phyloP scores from a whole-genome alignment of 176 grass and related monocot species.

The Lolium rigidum region DNA sequence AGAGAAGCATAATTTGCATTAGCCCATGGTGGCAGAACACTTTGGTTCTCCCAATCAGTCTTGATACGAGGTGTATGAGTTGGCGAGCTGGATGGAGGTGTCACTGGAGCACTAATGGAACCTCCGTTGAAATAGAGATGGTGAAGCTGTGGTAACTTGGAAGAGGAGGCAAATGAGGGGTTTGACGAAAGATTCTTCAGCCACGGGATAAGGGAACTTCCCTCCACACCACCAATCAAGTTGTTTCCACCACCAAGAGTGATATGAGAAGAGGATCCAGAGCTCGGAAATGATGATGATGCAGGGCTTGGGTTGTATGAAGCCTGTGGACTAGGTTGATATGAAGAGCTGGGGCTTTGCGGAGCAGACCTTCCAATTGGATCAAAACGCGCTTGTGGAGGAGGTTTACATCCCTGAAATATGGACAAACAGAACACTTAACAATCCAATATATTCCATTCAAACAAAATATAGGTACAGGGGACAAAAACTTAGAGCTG shows the following conservation, averaged over 20 bases:
- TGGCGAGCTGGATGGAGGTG: constrained; percentile 84
- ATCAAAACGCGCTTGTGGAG: constrained; percentile 44
- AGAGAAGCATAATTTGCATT: constrained; percentile 66
- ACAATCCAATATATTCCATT: not conserved
- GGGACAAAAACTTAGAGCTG: not conserved
- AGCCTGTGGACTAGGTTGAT: constrained; percentile 66
- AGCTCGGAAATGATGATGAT: constrained; percentile 75
- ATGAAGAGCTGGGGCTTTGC: constrained; percentile 80
- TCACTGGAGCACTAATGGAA: constrained; percentile 89
- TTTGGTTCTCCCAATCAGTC: constrained; percentile 62
- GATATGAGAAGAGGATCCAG: constrained; percentile 69
- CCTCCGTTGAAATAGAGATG: constrained; percentile 75
- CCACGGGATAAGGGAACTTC: constrained; percentile 75
- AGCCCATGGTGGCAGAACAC: constrained; percentile 71
- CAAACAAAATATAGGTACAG: constrained; percentile 15
- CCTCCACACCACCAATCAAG: constrained; percentile 49
- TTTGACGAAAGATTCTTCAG: constrained; percentile 72
- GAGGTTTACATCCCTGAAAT: constrained; percentile 70
- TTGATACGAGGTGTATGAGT: constrained; percentile 62
- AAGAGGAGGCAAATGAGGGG: constrained; percentile 57
- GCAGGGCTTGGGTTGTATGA: constrained; percentile 83
- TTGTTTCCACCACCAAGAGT: constrained; percentile 55
- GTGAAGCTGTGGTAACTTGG: constrained; percentile 71
- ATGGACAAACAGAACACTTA: constrained; percentile 23
- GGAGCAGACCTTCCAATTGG: constrained; percentile 59